Percentiles rank a stretch among this genome's conserved stretches.
phyloP scores from a whole-genome alignment of 768 basidiomycete genomes.

The Hemileccinum rubropunctum region DNA sequence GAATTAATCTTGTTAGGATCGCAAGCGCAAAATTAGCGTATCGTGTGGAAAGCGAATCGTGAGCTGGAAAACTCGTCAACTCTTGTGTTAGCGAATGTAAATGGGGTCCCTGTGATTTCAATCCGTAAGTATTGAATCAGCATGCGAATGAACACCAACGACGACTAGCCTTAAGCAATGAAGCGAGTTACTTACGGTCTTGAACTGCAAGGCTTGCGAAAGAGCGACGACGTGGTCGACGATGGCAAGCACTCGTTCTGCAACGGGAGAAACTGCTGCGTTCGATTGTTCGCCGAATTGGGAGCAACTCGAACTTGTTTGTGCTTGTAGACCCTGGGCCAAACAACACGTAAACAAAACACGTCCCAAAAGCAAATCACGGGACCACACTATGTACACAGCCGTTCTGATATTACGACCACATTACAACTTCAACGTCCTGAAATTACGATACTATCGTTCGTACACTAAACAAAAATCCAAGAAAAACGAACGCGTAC shows the following conservation, averaged over 20 bases:
- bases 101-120: conserved; percentile 6
- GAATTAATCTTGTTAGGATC: conserved; percentile 16
- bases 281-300: neutral
- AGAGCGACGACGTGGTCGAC: conserved; percentile 17
- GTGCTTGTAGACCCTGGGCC: conserved; percentile 22
- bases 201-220: conserved; percentile 17
- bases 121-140: neutral
- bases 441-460: no score
- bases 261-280: conserved; percentile 19
- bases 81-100: conserved; percentile 21
- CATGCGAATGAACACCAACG: neutral
- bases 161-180: conserved; percentile 25
- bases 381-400: conserved; percentile 16
- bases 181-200: conserved; percentile 28
- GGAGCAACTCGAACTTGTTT: conserved; percentile 34
- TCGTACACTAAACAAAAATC: neutral
- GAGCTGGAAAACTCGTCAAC: conserved; percentile 23
- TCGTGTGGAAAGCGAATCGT: conserved; percentile 23
- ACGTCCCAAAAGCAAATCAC: conserved; percentile 19
- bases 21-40: conserved; percentile 13
- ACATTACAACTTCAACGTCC: neutral
- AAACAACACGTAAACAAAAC: conserved; percentile 35
- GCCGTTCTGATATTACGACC: neutral
- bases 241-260: conserved; percentile 21
- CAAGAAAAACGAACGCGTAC: neutral